Conservation (phyloP, 805 yeast species). For the Brettanomyces bruxellensis region DNA sequence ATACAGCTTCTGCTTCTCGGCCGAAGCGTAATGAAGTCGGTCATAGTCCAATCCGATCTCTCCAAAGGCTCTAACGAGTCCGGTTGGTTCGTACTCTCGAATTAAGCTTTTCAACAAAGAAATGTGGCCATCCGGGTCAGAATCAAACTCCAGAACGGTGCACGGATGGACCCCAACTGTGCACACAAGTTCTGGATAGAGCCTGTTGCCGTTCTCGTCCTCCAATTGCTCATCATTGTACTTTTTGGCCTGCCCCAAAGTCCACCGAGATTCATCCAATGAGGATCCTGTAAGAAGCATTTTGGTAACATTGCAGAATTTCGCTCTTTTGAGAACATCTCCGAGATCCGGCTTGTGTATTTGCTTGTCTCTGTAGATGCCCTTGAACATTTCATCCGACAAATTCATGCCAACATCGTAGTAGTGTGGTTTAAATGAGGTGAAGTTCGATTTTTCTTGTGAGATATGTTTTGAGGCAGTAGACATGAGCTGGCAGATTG, state of each 20-base stretch:
- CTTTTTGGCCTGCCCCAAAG: constrained; percentile 42
- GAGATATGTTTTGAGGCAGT: neutral
- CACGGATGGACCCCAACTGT: constrained; percentile 98
- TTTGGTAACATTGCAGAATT: constrained; percentile 50
- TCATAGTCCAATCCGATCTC: constrained; percentile 96
- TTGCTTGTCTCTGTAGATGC: constrained; percentile 58
- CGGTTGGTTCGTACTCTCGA: constrained; percentile 34
- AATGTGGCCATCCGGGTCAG: constrained; percentile 33
- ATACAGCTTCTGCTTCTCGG: constrained; percentile 54
- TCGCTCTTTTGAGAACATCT: constrained; percentile 59
- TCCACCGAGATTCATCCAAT: constrained; percentile 53
- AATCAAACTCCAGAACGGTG: constrained; percentile 49
- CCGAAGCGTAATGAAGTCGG: constrained; percentile 66
- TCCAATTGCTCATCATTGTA: constrained; percentile 7
- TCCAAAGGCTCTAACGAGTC: constrained; percentile 75
- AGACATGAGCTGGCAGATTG: neutral
- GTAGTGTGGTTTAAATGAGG: constrained; percentile 25
- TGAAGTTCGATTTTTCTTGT: neutral
- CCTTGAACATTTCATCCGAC: constrained; percentile 84
- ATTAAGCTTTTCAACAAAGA: constrained; percentile 41
- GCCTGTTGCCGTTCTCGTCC: neutral
- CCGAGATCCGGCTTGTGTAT: constrained; percentile 61
- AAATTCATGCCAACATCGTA: constrained; percentile 51
- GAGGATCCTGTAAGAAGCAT: constrained; percentile 83
- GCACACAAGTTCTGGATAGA: constrained; percentile 34